phyloP scores from a whole-genome alignment of 1,284 basidiomycete species.

The Inonotus hispidus region DNA sequence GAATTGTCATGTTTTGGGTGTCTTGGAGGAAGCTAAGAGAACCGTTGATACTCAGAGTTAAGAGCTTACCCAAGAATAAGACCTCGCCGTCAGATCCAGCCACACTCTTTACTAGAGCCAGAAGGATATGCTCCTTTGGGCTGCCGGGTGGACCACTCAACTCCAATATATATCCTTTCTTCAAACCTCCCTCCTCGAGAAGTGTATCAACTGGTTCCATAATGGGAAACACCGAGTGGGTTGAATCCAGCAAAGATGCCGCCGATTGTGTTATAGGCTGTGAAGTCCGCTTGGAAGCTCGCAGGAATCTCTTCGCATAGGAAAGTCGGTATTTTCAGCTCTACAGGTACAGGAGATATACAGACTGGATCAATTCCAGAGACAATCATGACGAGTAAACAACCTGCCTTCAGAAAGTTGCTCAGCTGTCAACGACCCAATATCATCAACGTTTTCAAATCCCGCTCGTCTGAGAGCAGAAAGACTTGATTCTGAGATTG shows the following conservation, averaged over 20 bases:
- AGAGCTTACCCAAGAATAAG: constrained; percentile 54
- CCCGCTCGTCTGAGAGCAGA: constrained; percentile 42
- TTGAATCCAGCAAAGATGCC: constrained; percentile 37
- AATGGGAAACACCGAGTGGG: constrained; percentile 33
- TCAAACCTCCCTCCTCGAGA: constrained; percentile 51
- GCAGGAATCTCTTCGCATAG: constrained; percentile 41
- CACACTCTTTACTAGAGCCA: constrained; percentile 44
- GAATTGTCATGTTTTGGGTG: constrained; percentile 60
- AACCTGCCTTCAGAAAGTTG: constrained; percentile 39
- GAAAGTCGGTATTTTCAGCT: constrained; percentile 39
- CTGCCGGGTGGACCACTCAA: constrained; percentile 70
- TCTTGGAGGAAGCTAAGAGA: constrained; percentile 34
- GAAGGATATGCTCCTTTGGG: constrained; percentile 50
- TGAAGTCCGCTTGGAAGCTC: constrained; percentile 32
- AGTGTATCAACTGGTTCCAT: constrained; percentile 47
- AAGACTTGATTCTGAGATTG: constrained; percentile 35
- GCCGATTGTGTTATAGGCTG: constrained; percentile 52
- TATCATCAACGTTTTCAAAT: constrained; percentile 45
- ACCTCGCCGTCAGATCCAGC: constrained; percentile 42
- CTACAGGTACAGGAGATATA: too few species aligned
- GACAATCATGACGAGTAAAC: not conserved
- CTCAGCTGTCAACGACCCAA: constrained; percentile 35
- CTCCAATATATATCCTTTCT: constrained; percentile 57
- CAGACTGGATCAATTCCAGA: not conserved
- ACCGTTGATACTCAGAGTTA: constrained; percentile 11